Evolutionary conservation across 2,329 filamentous ascomycete species (phyloP).

Genomic region (Monilinia vaccinii-corymbosi): DNA sequence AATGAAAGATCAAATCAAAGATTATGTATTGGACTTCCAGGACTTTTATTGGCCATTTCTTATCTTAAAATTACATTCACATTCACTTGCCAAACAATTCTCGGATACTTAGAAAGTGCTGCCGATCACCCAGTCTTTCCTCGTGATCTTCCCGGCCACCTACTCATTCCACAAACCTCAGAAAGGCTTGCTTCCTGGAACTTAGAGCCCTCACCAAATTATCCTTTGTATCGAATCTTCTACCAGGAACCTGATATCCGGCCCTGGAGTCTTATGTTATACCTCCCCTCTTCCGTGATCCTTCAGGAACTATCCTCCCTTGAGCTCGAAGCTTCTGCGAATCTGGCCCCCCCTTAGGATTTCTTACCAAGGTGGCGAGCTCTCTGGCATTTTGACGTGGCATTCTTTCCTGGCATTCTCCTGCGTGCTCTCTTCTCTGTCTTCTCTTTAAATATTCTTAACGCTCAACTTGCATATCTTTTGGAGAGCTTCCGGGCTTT

Average conservation of each 20-base stretch:
- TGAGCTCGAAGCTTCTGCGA: background rate
- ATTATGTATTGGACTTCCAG: background rate
- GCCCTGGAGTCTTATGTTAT: background rate
- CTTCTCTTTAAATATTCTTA: too few species aligned
- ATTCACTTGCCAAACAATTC: background rate
- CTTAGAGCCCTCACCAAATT: background rate
- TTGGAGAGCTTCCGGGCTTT: background rate
- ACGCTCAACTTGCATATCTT: background rate
- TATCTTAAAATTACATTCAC: background rate
- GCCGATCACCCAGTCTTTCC: background rate
- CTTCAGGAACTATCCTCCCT: background rate
- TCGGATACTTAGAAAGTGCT: background rate
- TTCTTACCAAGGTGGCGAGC: background rate
- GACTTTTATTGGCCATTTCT: background rate
- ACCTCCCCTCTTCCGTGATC: background rate
- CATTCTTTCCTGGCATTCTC: too few species aligned
- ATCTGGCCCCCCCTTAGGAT: background rate
- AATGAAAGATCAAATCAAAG: background rate
- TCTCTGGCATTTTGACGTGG: background rate
- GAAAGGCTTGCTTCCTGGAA: background rate
- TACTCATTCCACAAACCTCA: background rate
- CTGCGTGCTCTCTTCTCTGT: background rate
- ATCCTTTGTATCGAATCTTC: background rate
- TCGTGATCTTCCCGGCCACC: background rate
- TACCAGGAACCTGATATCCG: background rate